Evolutionary conservation across 257 asterid species (phyloP).

Genomic region (Coffea canephora): DNA sequence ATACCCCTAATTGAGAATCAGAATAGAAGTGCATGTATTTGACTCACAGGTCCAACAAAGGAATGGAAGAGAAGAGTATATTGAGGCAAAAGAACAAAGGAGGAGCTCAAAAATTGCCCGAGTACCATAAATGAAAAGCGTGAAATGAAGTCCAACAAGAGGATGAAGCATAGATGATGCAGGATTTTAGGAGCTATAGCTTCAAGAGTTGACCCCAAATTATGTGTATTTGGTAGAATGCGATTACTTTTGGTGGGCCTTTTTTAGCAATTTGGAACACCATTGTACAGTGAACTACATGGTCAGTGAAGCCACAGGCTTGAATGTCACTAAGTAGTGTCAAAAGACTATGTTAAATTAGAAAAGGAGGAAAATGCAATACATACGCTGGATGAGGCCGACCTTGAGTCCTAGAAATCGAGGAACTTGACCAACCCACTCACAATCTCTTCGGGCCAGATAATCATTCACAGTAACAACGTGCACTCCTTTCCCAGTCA

Average conservation of each 20-base stretch:
- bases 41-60: not conserved
- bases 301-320: not conserved
- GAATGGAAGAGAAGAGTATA: not conserved
- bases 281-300: not conserved
- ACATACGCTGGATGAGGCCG: conserved; percentile 98
- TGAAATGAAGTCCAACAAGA: not conserved
- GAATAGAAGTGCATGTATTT: not conserved
- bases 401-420: conserved; percentile 97
- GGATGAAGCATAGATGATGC: not conserved
- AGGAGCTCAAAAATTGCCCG: not conserved
- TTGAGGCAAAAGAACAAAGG: too few species aligned
- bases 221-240: too few species aligned
- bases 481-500: conserved; percentile 91
- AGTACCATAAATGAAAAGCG: not conserved
- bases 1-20: not conserved
- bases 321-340: not conserved
- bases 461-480: conserved; percentile 95
- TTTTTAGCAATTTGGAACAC: not conserved
- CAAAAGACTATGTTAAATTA: not conserved
- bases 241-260: not conserved
- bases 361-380: conserved; percentile 18
- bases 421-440: conserved; percentile 99
- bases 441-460: conserved; percentile 96
- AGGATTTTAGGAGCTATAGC: not conserved
- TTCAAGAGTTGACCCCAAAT: too few species aligned